Percentiles rank a stretch among this genome's conserved stretches.
Conservation (phyloP, 2,329 filamentous ascomycete genomes). For the Colletotrichum brevisporum region DNA sequence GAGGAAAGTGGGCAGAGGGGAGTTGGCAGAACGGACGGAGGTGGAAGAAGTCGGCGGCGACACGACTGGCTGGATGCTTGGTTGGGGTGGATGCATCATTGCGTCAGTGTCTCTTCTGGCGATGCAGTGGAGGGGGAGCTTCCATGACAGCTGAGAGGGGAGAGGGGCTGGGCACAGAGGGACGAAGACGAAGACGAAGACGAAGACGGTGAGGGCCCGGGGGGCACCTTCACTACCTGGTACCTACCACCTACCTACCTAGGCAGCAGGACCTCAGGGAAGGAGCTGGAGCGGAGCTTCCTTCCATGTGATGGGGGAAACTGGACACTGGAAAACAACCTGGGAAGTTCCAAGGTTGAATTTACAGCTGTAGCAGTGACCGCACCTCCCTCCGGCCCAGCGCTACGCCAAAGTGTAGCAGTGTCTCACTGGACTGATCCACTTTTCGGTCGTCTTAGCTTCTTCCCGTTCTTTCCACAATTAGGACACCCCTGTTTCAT, state of each 20-base stretch:
- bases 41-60: constrained; percentile 4
- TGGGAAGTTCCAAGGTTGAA: background rate
- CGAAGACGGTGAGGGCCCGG: too few species aligned
- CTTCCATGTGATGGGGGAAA: constrained; percentile 17
- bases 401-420: too few species aligned
- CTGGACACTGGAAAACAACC: background rate
- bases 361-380: too few species aligned
- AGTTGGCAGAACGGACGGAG: constrained; percentile 17
- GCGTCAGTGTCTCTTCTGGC: constrained; percentile 34
- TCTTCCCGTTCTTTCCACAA: constrained; percentile 34
- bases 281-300: background rate
- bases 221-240: too few species aligned
- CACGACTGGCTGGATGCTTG: background rate
- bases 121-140: constrained; percentile 18
- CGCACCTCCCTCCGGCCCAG: too few species aligned
- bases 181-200: background rate
- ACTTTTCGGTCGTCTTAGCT: constrained; percentile 26
- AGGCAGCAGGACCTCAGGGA: background rate
- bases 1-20: constrained; percentile 22
- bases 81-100: constrained; percentile 36
- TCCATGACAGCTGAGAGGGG: too few species aligned
- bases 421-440: background rate
- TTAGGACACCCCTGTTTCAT: constrained; percentile 27
- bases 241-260: too few species aligned
- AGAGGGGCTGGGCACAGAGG: constrained; percentile 15